These are phyloP conservation scores for Wickerhamomyces rabaulensis DNA, from an alignment of 805 yeast genomes.

Conservation along the genomic window DNA sequence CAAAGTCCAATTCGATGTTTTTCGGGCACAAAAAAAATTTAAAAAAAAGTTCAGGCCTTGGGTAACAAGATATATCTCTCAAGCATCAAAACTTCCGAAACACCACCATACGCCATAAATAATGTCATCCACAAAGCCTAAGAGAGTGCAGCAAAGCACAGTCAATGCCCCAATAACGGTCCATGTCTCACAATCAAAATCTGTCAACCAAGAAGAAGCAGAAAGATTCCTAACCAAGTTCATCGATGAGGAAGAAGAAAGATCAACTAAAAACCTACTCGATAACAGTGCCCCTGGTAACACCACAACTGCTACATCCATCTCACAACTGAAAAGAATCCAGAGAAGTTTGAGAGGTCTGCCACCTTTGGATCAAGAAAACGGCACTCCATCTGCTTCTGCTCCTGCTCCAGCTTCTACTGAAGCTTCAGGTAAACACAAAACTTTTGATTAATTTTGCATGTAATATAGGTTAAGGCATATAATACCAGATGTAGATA, in stretches of 20 bases:
- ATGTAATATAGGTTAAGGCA: neutral
- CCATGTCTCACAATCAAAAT: conserved; percentile 9
- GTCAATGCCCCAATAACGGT: conserved; percentile 24
- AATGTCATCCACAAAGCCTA: conserved; percentile 9
- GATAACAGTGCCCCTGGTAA: conserved; percentile 4
- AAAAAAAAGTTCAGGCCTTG: neutral
- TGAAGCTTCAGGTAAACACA: conserved; percentile 15
- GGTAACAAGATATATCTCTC: neutral
- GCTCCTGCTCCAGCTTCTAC: conserved; percentile 6
- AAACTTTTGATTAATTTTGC: conserved; percentile 12
- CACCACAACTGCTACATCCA: conserved; percentile 22
- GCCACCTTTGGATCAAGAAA: conserved; percentile 46
- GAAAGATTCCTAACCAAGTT: conserved; percentile 40
- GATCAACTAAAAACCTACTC: conserved; percentile 9
- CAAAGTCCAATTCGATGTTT: neutral
- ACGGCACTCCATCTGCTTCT: conserved; percentile 5
- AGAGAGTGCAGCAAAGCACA: conserved; percentile 15
- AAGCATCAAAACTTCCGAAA: neutral
- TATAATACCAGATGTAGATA: neutral
- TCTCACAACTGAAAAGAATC: conserved; percentile 62
- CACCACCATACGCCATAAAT: too few relatives aligned
- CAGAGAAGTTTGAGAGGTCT: conserved; percentile 78
- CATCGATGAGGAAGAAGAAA: conserved; percentile 26
- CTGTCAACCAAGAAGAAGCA: conserved; percentile 36
- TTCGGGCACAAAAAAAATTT: neutral